Conservation (phyloP, 345 rosid genomes). For the Anastatica hierochuntica region DNA sequence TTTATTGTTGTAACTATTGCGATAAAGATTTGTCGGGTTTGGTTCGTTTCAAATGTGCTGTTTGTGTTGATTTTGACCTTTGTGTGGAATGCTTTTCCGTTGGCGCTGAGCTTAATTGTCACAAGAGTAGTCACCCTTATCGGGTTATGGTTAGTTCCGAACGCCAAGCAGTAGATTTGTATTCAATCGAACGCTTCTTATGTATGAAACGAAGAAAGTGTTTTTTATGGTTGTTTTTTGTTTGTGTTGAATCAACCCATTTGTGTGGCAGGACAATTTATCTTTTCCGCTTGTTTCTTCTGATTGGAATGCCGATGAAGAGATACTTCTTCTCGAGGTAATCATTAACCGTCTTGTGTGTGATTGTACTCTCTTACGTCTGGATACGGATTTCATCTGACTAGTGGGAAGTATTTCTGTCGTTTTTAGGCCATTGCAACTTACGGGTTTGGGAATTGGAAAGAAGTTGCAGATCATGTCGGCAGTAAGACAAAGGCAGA, state of each 20-base stretch:
- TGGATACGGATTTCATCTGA: conserved; percentile 20
- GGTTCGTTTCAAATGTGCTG: conserved; percentile 79
- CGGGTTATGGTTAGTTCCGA: conserved; percentile 73
- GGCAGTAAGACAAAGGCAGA: conserved; percentile 73
- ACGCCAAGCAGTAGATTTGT: not conserved
- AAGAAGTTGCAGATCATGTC: conserved; percentile 82
- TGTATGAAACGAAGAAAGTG: not conserved
- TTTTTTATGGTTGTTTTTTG: not conserved
- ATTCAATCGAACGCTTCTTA: not conserved
- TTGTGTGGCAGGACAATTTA: conserved; percentile 67
- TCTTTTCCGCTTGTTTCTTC: conserved; percentile 77
- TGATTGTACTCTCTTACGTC: not conserved
- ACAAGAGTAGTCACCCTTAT: conserved; percentile 66
- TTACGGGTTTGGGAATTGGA: conserved; percentile 95
- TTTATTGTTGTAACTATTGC: conserved; percentile 89
- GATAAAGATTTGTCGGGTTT: conserved; percentile 75
- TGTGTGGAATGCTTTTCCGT: conserved; percentile 83
- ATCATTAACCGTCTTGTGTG: not conserved
- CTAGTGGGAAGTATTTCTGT: conserved; percentile 12
- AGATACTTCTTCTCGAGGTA: conserved; percentile 89
- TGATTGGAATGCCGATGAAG: conserved; percentile 97
- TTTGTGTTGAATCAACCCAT: conserved; percentile 1
- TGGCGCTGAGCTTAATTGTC: conserved; percentile 74
- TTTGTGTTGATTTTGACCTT: conserved; percentile 85
- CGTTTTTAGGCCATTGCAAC: conserved; percentile 71